A percentile compares a stretch with the other conserved stretches of the same genome.
These are phyloP conservation scores for Prunus armeniaca DNA, from an alignment of 306 rosid species.

Conservation along the genomic window DNA sequence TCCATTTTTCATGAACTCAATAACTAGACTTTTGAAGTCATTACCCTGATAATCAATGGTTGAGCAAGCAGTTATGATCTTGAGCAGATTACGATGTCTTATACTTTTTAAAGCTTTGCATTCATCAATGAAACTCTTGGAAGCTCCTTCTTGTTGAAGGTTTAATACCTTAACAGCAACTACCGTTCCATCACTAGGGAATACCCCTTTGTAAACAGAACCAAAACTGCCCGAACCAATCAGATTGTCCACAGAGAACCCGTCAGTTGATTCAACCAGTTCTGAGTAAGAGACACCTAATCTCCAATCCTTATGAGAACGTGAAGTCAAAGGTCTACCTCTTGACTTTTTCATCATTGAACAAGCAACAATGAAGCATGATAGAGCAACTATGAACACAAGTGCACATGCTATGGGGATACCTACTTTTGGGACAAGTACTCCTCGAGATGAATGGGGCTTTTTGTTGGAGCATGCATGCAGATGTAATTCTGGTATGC, in stretches of 20 bases:
- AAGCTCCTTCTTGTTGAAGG: slow-evolving; percentile 38
- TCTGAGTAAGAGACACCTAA: background rate
- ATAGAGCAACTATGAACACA: background rate
- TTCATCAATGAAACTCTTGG: slow-evolving; percentile 35
- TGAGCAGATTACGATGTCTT: slow-evolving; percentile 36
- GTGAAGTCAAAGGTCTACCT: background rate
- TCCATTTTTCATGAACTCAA: slow-evolving; percentile 37
- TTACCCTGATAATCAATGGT: slow-evolving; percentile 19
- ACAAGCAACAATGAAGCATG: background rate
- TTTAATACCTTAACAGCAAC: slow-evolving; percentile 43
- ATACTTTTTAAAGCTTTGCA: slow-evolving; percentile 5
- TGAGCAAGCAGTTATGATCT: slow-evolving; percentile 37
- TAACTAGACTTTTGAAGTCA: slow-evolving; percentile 36
- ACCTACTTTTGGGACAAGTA: background rate
- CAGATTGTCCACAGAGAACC: slow-evolving; percentile 20
- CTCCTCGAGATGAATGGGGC: background rate
- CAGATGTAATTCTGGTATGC: slow-evolving; percentile 21
- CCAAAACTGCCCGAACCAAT: slow-evolving; percentile 23
- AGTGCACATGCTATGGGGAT: background rate
- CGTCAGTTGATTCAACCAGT: background rate
- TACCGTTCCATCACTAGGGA: background rate
- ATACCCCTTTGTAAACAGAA: background rate
- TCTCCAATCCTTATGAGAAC: background rate
- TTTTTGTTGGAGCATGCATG: slow-evolving; percentile 14
- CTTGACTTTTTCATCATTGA: background rate